Conservation (phyloP, 2,329 filamentous ascomycete genomes). For the Aspergillus calidoustus region DNA sequence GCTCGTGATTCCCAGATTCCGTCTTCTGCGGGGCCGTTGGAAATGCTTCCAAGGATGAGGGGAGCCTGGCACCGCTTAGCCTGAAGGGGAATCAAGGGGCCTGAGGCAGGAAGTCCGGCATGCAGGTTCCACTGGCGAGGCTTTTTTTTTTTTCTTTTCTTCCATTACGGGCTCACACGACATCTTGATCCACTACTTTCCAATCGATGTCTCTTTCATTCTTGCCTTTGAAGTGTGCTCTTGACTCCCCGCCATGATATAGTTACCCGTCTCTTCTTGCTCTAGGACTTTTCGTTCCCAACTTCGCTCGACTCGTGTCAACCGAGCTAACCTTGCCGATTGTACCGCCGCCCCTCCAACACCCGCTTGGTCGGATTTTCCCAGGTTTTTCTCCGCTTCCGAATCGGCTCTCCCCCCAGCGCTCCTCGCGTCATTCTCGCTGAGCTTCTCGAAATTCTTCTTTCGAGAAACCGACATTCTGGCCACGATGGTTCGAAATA, state of each 20-base stretch:
- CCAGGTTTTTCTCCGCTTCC: slow-evolving; percentile 30
- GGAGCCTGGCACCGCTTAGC: slow-evolving; percentile 26
- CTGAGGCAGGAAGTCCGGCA: slow-evolving; percentile 38
- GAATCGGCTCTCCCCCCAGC: slow-evolving; percentile 21
- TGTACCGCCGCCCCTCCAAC: slow-evolving; percentile 32
- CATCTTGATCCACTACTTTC: slow-evolving; percentile 29
- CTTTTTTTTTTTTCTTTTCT: slow-evolving; percentile 33
- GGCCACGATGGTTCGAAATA: slow-evolving; percentile 81
- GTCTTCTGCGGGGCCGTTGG: slow-evolving; percentile 29
- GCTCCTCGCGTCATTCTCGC: slow-evolving; percentile 20
- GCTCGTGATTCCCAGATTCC: slow-evolving; percentile 17
- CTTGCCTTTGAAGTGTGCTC: slow-evolving; percentile 27
- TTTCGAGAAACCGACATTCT: slow-evolving; percentile 15
- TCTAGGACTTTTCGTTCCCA: slow-evolving; percentile 18
- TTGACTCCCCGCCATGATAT: slow-evolving; percentile 40
- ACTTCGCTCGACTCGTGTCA: slow-evolving; percentile 16
- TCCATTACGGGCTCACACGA: slow-evolving; percentile 42
- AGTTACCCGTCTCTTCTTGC: slow-evolving; percentile 31
- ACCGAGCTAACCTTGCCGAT: slow-evolving; percentile 29
- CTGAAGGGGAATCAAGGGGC: slow-evolving; percentile 28
- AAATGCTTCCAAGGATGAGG: slow-evolving; percentile 15
- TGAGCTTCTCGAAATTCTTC: slow-evolving; percentile 22
- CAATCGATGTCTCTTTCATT: slow-evolving; percentile 28
- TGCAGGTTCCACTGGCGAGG: slow-evolving; percentile 41
- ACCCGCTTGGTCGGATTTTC: slow-evolving; percentile 33